These are phyloP conservation scores for Endoconidiophora laricicola DNA, from an alignment of 2,329 filamentous ascomycete genomes.

Conservation along the genomic window DNA sequence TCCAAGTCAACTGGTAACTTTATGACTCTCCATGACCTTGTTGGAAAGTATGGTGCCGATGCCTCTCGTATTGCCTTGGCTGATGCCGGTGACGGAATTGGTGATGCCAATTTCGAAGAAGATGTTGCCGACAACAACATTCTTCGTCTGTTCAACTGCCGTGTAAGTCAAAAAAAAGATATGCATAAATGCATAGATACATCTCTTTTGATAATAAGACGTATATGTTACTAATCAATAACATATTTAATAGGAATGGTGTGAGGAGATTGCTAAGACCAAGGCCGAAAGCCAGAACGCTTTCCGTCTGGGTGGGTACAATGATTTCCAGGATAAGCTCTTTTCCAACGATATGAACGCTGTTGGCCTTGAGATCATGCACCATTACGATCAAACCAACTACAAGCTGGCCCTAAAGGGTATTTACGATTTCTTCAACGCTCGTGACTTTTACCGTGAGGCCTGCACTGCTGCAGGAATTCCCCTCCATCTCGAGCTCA, in stretches of 20 bases:
- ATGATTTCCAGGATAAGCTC: constrained; percentile 68
- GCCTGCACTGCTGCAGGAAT: constrained; percentile 58
- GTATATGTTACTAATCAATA: neutral
- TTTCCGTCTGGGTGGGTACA: constrained; percentile 59
- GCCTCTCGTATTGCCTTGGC: constrained; percentile 81
- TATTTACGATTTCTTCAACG: constrained; percentile 79
- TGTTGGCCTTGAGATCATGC: constrained; percentile 59
- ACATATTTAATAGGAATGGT: constrained; percentile 62
- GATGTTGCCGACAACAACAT: constrained; percentile 84
- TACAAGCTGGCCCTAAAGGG: constrained; percentile 47
- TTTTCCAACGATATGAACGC: constrained; percentile 89
- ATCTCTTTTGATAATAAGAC: neutral
- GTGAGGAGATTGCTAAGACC: constrained; percentile 65
- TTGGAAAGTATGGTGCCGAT: constrained; percentile 87
- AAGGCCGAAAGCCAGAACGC: constrained; percentile 28
- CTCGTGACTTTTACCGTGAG: constrained; percentile 83
- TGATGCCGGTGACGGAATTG: constrained; percentile 84
- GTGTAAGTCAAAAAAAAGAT: constrained; percentile 8
- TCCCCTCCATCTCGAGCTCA: constrained; percentile 71
- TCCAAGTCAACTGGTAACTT: constrained; percentile 96
- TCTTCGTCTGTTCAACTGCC: constrained; percentile 52
- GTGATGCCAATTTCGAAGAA: constrained; percentile 96
- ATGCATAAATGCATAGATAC: neutral
- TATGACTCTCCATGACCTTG: constrained; percentile 71
- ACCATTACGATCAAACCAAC: constrained; percentile 63